phyloP scores from a whole-genome alignment of 768 basidiomycete species.

The Lactarius quietus region DNA sequence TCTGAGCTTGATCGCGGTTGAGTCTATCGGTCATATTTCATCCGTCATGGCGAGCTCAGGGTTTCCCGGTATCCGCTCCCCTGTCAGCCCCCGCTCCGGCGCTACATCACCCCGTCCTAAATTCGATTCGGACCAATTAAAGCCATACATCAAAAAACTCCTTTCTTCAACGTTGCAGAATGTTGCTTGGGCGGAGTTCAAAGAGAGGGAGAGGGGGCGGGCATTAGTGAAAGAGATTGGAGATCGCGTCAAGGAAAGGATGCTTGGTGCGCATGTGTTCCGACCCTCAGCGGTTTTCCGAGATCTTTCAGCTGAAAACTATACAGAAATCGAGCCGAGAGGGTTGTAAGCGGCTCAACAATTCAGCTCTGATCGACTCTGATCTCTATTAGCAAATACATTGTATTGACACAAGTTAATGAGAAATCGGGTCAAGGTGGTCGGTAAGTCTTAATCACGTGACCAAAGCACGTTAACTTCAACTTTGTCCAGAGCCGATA shows the following conservation, averaged over 20 bases:
- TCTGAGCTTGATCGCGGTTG: background rate
- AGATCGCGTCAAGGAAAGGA: constrained; percentile 80
- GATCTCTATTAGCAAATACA: constrained; percentile 57
- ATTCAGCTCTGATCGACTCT: background rate
- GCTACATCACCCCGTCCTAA: constrained; percentile 51
- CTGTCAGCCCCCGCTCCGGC: constrained; percentile 56
- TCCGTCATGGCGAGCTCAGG: constrained; percentile 15
- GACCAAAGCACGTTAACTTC: background rate
- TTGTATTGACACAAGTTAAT: constrained; percentile 80
- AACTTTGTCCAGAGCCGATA: constrained; percentile 58
- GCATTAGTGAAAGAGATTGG: constrained; percentile 82
- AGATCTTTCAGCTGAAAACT: constrained; percentile 14
- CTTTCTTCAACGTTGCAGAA: constrained; percentile 64
- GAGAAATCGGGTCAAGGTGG: constrained; percentile 85
- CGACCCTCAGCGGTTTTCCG: background rate
- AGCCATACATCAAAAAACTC: constrained; percentile 79
- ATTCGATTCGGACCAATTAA: constrained; percentile 72
- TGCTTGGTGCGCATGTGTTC: constrained; percentile 46
- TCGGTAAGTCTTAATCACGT: constrained; percentile 47
- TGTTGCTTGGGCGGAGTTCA: constrained; percentile 61
- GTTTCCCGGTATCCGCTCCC: constrained; percentile 53
- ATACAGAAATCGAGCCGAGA: constrained; percentile 64
- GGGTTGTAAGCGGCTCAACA: constrained; percentile 52
- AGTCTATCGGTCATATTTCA: background rate
- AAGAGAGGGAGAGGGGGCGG: constrained; percentile 67